Base-by-base conservation (phyloP, 2,329 filamentous ascomycete species). In the Cladophialophora bantiana region DNA sequence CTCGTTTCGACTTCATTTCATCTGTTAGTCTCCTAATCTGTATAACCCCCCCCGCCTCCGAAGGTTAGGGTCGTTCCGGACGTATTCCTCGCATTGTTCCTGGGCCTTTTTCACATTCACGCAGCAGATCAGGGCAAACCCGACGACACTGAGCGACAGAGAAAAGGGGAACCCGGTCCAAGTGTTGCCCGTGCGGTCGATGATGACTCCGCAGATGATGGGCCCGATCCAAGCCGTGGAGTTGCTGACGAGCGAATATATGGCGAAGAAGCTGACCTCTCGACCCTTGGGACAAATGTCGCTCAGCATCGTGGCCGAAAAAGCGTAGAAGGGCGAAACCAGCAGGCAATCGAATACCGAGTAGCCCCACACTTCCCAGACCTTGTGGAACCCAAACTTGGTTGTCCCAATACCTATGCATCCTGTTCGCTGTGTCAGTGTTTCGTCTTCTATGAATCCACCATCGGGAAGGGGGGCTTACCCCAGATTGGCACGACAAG, bases 231-330 rank as follows among this genome's bases (percentile, higher is more conserved):
- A 56, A 12, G 53, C 53, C 32, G 53, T 56, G 4, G 53, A 56
- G 32, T 56, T 56, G 32, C 53, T 56, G n/a, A 56, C 53, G 34
- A 56, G 53, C 53, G 53, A 56, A 12, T 56, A 36, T 7, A 56
- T 34, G 26, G 53, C 53, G 32, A 56, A 56, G 53, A 56, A 56
- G 53, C 32, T 55, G 52, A 55, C 52, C 12, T 55, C 52, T 12
- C 52, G 52, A 31, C 52, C 52, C 52, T 55, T 55, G 52, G 52
- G 52, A 13, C 31, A 55, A 31, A 55, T 55, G 52, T 55, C 53
- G 53, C 53, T 56, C 34, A 56, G 34, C 32, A 56, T 56, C 32
- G 53, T 56, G 34, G 53, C 53, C 34, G 34, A 36, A 20, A 56
- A 56, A 32, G 53, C 53, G 34, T 38, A 38, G 53, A 56, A 56